These are phyloP conservation scores for Corinectria fuckeliana DNA, from an alignment of 2,329 filamentous ascomycete genomes.

Conservation along the genomic window DNA sequence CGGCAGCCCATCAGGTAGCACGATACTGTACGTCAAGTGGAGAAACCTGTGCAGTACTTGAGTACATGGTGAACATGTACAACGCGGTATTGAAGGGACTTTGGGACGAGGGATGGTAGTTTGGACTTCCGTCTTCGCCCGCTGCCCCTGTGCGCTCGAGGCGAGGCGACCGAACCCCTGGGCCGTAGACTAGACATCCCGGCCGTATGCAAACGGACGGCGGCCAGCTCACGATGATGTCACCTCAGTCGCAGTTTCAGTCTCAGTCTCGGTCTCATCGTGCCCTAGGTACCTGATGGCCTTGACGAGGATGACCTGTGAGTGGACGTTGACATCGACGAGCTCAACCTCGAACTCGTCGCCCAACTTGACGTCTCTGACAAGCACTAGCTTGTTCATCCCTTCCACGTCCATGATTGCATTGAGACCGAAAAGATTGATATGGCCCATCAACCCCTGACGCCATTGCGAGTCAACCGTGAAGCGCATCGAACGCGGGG, in stretches of 20 bases:
- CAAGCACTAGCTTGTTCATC: conserved; percentile 46
- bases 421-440: conserved; percentile 58
- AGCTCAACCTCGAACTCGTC: conserved; percentile 65
- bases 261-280: neutral
- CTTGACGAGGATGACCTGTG: conserved; percentile 54
- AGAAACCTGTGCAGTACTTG: neutral
- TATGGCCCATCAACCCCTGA: conserved; percentile 47
- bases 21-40: too few relatives aligned
- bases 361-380: conserved; percentile 54
- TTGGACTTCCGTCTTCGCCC: neutral
- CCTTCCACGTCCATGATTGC: conserved; percentile 50
- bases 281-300: conserved; percentile 43
- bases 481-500: conserved; percentile 58
- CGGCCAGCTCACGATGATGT: neutral
- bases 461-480: conserved; percentile 49
- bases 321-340: conserved; percentile 58
- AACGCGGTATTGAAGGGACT: neutral
- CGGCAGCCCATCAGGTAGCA: neutral
- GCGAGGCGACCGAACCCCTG: neutral
- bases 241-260: too few relatives aligned
- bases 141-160: neutral
- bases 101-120: neutral
- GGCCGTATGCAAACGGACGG: neutral
- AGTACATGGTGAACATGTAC: neutral
- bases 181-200: neutral